These are phyloP conservation scores for Aureobasidium uvarum DNA, from an alignment of 2,329 filamentous ascomycete genomes.

Conservation along the genomic window DNA sequence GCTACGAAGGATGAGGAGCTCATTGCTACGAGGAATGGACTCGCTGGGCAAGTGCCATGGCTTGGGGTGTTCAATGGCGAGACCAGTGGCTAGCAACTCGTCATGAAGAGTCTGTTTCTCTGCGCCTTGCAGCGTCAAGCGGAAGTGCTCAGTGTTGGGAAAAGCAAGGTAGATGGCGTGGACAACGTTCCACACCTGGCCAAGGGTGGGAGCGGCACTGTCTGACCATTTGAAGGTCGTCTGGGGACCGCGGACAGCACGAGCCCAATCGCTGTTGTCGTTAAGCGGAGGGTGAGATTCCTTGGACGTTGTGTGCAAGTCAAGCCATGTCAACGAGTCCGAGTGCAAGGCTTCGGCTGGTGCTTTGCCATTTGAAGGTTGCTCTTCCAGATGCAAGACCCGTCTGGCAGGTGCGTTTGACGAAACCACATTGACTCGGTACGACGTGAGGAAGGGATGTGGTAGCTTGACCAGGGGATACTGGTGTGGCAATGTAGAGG, in stretches of 20 bases:
- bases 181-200: conserved; percentile 50
- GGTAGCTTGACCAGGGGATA: conserved; percentile 45
- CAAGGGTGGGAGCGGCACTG: conserved; percentile 42
- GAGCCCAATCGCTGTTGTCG: conserved; percentile 44
- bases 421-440: conserved; percentile 39
- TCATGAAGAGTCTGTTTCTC: conserved; percentile 41
- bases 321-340: conserved; percentile 41
- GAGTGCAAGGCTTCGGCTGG: conserved; percentile 43
- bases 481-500: neutral
- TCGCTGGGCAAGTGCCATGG: conserved; percentile 34
- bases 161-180: conserved; percentile 48
- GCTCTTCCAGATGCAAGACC: conserved; percentile 40
- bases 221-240: conserved; percentile 46
- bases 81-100: conserved; percentile 45
- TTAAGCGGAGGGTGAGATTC: conserved; percentile 34
- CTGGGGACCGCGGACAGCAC: conserved; percentile 46
- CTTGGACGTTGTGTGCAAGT: conserved; percentile 35
- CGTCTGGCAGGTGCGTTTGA: conserved; percentile 35
- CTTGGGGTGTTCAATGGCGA: conserved; percentile 46
- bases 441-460: conserved; percentile 49
- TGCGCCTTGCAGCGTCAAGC: conserved; percentile 43
- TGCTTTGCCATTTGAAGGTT: conserved; percentile 37
- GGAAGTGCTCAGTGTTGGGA: conserved; percentile 47
- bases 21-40: conserved; percentile 40
- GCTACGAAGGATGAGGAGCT: conserved; percentile 53